These are phyloP conservation scores for Selaginella moellendorffii DNA, from an alignment of 75 land plant genomes.

Conservation along the genomic window DNA sequence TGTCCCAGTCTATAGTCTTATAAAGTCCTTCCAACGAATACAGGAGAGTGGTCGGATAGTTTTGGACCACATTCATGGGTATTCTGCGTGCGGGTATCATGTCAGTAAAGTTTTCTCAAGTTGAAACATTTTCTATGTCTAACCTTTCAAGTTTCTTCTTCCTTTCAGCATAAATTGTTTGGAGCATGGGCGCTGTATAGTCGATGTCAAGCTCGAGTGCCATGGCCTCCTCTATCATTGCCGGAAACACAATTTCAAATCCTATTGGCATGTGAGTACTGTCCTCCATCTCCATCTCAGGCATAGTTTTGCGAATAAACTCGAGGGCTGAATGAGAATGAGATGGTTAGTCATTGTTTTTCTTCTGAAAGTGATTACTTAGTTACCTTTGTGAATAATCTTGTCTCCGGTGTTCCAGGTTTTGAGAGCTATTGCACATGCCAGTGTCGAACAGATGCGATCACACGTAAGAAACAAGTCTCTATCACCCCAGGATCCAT, in stretches of 20 bases:
- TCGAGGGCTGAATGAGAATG: conserved; percentile 29
- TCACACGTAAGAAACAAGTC: conserved; percentile 27
- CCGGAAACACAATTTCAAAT: conserved; percentile 76
- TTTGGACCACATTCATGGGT: conserved; percentile 59
- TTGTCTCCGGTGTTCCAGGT: conserved; percentile 48
- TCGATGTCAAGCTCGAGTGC: conserved; percentile 45
- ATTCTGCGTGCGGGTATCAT: conserved; percentile 53
- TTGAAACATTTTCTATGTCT: not conserved
- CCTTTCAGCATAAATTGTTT: conserved; percentile 39
- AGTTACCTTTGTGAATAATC: conserved; percentile 33
- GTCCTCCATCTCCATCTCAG: conserved; percentile 38
- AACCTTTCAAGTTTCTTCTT: conserved; percentile 60
- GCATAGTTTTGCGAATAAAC: conserved; percentile 39
- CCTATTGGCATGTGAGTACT: conserved; percentile 74
- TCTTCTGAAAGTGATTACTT: not conserved
- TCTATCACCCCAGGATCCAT: not conserved
- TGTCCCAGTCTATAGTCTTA: conserved; percentile 53
- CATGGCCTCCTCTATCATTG: conserved; percentile 49
- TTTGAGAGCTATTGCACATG: conserved; percentile 61
- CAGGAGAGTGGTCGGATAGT: conserved; percentile 62
- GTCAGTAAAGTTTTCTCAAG: not conserved
- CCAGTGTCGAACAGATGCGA: conserved; percentile 43
- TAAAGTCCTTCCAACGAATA: conserved; percentile 82
- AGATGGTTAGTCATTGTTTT: too few relatives aligned
- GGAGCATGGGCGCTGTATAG: conserved; percentile 32